Percentiles rank a stretch among this genome's conserved stretches.
phyloP scores from a whole-genome alignment of 306 rosid genomes.

The Ceratonia siliqua region DNA sequence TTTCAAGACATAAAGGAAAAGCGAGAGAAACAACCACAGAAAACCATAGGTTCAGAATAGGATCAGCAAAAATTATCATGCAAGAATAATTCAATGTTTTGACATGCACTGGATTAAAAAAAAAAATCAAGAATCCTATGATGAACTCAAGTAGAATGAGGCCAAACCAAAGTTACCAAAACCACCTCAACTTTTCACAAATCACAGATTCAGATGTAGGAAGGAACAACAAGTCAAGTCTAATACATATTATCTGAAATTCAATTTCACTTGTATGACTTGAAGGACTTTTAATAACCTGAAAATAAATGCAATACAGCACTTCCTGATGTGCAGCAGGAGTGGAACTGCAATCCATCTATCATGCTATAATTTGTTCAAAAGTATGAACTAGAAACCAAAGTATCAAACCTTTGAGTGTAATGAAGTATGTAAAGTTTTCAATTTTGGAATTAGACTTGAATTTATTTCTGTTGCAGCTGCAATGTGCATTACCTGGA shows the following conservation, averaged over 20 bases:
- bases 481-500: conserved; percentile 98
- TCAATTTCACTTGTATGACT: conserved; percentile 5
- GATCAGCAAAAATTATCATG: background rate
- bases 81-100: conserved; percentile 16
- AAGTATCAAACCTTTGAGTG: conserved; percentile 68
- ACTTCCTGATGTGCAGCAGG: background rate
- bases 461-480: conserved; percentile 83
- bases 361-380: background rate
- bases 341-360: conserved; percentile 2
- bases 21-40: conserved; percentile 10
- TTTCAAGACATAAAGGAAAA: conserved; percentile 20
- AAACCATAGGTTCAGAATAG: conserved; percentile 13
- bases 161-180: conserved; percentile 31
- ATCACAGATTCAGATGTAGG: conserved; percentile 17
- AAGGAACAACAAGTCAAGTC: background rate
- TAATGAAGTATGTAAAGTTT: conserved; percentile 67
- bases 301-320: background rate
- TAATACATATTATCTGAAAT: conserved; percentile 5
- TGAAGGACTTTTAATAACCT: background rate
- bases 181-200: background rate
- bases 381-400: conserved; percentile 20
- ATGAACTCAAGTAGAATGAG: conserved; percentile 3
- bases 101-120: background rate
- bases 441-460: conserved; percentile 79
- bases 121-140: background rate